These are phyloP conservation scores for Mentha longifolia DNA, from an alignment of 257 asterid genomes.

Conservation along the genomic window DNA sequence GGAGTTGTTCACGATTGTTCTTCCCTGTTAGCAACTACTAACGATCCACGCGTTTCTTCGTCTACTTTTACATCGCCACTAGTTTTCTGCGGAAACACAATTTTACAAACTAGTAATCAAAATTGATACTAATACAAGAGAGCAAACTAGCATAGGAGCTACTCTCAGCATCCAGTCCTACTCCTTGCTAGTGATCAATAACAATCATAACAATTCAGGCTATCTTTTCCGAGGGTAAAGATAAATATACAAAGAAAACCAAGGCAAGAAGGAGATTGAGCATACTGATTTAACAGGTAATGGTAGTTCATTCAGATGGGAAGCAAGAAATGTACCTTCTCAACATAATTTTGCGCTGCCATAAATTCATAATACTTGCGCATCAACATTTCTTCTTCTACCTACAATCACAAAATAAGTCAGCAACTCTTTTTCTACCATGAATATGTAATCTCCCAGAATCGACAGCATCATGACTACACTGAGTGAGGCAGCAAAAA, in stretches of 20 bases:
- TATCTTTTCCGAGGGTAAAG: neutral
- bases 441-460: neutral
- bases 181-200: neutral
- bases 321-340: constrained; percentile 45
- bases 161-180: neutral
- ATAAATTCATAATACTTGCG: constrained; percentile 82
- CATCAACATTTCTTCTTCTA: constrained; percentile 95
- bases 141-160: too few species aligned
- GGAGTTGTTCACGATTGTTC: neutral
- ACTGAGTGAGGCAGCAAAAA: too few species aligned
- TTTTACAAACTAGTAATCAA: neutral
- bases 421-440: constrained; percentile 6
- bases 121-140: neutral
- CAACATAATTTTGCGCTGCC: constrained; percentile 63
- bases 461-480: neutral
- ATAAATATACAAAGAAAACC: too few species aligned
- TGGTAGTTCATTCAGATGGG: neutral
- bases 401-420: constrained; percentile 49
- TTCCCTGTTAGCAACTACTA: neutral
- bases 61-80: neutral
- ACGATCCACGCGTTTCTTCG: constrained; percentile 1
- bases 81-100: neutral
- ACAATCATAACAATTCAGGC: neutral
- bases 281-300: neutral
- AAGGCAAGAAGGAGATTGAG: neutral